phyloP scores from a whole-genome alignment of 306 rosid genomes.

The Gillenia trifoliata region DNA sequence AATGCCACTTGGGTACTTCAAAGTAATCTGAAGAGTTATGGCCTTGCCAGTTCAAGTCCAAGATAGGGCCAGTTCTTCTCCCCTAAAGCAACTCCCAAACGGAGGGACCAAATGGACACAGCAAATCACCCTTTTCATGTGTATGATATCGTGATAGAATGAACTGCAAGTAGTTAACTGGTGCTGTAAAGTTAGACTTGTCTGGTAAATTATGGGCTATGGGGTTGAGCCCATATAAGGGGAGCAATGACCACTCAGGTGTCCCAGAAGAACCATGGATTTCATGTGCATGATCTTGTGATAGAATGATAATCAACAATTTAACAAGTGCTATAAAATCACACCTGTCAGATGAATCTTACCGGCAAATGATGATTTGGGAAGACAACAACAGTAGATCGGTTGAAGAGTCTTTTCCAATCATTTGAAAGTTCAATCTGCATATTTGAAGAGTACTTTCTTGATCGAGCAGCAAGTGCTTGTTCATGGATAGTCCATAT shows the following conservation, averaged over 20 bases:
- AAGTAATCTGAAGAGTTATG: constrained; percentile 55
- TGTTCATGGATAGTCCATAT: constrained; percentile 82
- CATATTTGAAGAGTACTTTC: constrained; percentile 45
- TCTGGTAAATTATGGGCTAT: neutral
- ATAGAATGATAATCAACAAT: constrained; percentile 13
- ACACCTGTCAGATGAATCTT: too few relatives aligned
- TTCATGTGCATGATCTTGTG: neutral
- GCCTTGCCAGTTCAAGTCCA: too few relatives aligned
- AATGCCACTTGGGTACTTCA: constrained; percentile 70
- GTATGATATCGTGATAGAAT: neutral
- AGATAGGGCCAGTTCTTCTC: neutral
- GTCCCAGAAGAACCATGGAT: neutral
- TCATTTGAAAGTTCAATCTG: constrained; percentile 67
- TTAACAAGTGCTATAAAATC: neutral
- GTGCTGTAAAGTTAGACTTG: neutral
- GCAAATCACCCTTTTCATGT: neutral
- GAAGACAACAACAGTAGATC: constrained; percentile 86
- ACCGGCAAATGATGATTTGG: constrained; percentile 89
- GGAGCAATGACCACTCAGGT: neutral
- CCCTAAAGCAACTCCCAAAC: neutral
- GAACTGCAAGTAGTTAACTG: neutral
- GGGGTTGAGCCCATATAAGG: neutral
- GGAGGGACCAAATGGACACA: neutral
- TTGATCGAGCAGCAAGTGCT: constrained; percentile 68
- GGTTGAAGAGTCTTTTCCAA: constrained; percentile 87